Evolutionary conservation across 768 basidiomycete genomes (phyloP).

Genomic region (Phanerochaete carnosa): DNA sequence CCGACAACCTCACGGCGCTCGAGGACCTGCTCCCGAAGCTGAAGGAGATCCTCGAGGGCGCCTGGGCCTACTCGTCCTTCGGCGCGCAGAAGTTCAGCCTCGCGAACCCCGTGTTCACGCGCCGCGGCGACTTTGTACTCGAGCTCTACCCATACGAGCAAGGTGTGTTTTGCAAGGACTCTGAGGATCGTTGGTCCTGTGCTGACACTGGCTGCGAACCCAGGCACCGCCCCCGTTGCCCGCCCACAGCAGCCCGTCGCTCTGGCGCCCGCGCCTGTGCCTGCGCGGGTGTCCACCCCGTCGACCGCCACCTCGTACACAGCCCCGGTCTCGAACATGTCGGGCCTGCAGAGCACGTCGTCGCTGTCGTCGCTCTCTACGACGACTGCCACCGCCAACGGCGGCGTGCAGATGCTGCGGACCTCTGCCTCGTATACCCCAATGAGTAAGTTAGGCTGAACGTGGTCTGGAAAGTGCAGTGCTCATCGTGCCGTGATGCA

Average conservation of each 20-base stretch:
- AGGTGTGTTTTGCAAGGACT: neutral
- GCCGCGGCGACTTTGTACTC: slow-evolving; percentile 1
- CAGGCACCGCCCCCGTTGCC: neutral
- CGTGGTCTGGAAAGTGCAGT: too few relatives aligned
- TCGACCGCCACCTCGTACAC: neutral
- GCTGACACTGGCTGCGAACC: neutral
- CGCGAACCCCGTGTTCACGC: slow-evolving; percentile 1
- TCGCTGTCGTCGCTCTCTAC: neutral
- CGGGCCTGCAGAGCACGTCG: neutral
- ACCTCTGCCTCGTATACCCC: neutral
- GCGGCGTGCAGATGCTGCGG: neutral
- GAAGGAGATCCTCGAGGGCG: neutral
- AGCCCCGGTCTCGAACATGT: neutral
- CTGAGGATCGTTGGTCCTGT: neutral
- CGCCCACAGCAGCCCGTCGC: neutral
- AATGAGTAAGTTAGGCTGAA: neutral
- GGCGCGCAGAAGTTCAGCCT: neutral
- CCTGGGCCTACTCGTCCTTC: neutral
- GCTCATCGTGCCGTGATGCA: too few relatives aligned
- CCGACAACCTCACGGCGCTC: neutral
- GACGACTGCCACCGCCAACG: neutral
- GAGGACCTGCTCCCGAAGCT: neutral
- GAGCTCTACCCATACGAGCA: neutral
- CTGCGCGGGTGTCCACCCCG: neutral
- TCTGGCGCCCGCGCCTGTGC: neutral